phyloP scores from a whole-genome alignment of 441 rosid species.

The Raphanus hybrid region DNA sequence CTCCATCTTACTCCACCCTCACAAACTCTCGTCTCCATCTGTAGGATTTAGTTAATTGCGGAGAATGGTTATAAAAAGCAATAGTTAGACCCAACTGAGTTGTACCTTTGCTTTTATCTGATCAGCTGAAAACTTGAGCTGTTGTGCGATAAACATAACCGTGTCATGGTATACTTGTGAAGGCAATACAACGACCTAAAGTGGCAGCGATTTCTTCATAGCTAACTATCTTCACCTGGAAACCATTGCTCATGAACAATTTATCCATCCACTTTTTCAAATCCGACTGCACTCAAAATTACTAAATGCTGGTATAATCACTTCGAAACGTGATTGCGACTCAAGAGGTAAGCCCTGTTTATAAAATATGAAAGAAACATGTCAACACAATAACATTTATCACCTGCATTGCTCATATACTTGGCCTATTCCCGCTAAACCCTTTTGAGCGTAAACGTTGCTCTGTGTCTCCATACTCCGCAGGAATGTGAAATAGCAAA shows the following conservation, averaged over 20 bases:
- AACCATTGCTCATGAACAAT: constrained; percentile 76
- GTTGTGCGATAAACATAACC: constrained; percentile 75
- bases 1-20: constrained; percentile 86
- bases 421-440: constrained; percentile 71
- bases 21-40: constrained; percentile 76
- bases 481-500: constrained; percentile 60
- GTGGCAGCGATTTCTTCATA: constrained; percentile 61
- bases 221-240: constrained; percentile 56
- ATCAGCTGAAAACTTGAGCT: constrained; percentile 80
- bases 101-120: constrained; percentile 53
- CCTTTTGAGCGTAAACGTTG: constrained; percentile 62
- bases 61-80: too few relatives aligned
- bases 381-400: neutral
- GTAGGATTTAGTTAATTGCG: constrained; percentile 2
- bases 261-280: constrained; percentile 62
- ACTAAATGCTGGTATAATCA: constrained; percentile 60
- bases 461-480: constrained; percentile 55
- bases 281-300: constrained; percentile 61
- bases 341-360: constrained; percentile 68
- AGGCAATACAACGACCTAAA: constrained; percentile 57
- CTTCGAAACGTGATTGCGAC: constrained; percentile 75
- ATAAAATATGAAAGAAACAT: neutral
- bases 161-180: constrained; percentile 47
- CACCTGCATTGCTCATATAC: constrained; percentile 89
- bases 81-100: neutral